A percentile compares a stretch with the other conserved stretches of the same genome.
Conservation (phyloP, 2,329 filamentous ascomycete genomes). For the Catunica adiposa region DNA sequence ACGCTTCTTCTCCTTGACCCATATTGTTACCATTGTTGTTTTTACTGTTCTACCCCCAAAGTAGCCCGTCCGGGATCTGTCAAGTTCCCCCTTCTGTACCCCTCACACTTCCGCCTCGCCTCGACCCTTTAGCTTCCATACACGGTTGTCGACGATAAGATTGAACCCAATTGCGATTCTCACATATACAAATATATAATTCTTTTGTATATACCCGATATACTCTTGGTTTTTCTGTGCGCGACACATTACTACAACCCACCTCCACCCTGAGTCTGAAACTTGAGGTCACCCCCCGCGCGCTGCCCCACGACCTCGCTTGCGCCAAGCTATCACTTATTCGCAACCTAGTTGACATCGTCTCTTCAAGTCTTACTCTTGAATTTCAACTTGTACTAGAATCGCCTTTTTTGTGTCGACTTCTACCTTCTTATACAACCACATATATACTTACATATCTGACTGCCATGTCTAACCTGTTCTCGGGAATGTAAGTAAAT, state of each 20-base stretch:
- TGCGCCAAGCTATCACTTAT: neutral
- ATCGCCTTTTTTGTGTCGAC: too few relatives aligned
- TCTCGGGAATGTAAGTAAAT: conserved; percentile 43
- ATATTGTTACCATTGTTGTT: neutral
- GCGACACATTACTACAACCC: neutral
- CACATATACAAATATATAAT: too few relatives aligned
- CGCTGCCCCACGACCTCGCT: neutral
- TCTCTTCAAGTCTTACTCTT: neutral
- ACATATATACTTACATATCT: neutral
- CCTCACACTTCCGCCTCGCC: neutral
- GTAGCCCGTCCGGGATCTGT: neutral
- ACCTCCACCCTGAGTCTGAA: conserved; percentile 8
- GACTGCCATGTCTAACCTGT: conserved; percentile 40
- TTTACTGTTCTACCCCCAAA: neutral
- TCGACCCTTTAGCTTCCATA: too few relatives aligned
- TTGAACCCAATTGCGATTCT: too few relatives aligned
- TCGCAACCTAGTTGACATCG: neutral
- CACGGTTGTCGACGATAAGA: too few relatives aligned
- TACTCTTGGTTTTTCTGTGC: neutral
- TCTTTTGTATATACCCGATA: neutral
- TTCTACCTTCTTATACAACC: neutral
- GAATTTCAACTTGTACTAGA: neutral
- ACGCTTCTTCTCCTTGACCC: neutral
- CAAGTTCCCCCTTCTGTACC: neutral
- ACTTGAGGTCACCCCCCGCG: neutral